phyloP scores from a whole-genome alignment of 23 red algal species.

The Agarophyton chilense region DNA sequence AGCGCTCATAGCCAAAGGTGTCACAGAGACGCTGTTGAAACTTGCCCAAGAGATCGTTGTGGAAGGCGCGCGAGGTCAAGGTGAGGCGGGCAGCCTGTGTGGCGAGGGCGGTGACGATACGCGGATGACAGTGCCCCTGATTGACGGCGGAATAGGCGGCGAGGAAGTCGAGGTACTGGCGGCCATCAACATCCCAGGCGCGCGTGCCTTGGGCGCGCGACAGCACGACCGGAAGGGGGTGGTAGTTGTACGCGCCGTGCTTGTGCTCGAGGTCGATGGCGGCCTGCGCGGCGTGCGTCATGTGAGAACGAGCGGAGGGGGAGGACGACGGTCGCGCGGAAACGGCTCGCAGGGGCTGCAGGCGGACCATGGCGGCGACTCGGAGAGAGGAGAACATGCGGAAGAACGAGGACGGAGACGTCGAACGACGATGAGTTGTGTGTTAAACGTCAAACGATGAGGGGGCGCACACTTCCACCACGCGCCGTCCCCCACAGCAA shows the following conservation, averaged over 20 bases:
- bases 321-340: not conserved
- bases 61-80: conserved; percentile 94
- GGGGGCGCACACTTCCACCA: too few species aligned
- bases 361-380: not conserved
- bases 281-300: not conserved
- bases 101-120: conserved; percentile 79
- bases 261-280: conserved; percentile 74
- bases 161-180: conserved; percentile 83
- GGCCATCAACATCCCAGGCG: conserved; percentile 92
- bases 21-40: conserved; percentile 72
- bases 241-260: conserved; percentile 91
- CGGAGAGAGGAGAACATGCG: not conserved
- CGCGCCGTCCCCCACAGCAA: too few species aligned
- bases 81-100: conserved; percentile 81
- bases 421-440: too few species aligned
- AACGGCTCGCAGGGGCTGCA: not conserved
- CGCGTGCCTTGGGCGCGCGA: conserved; percentile 69
- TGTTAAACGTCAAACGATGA: too few species aligned
- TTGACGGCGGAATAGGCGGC: conserved; percentile 95
- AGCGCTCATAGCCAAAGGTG: conserved; percentile 85
- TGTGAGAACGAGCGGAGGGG: not conserved
- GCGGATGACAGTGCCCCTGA: conserved; percentile 97
- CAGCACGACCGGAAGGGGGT: conserved; percentile 93
- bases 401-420: too few species aligned
- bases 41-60: conserved; percentile 87